These are phyloP conservation scores for Fusarium odoratissimum DNA, from an alignment of 2,329 filamentous ascomycete species.

Conservation along the genomic window DNA sequence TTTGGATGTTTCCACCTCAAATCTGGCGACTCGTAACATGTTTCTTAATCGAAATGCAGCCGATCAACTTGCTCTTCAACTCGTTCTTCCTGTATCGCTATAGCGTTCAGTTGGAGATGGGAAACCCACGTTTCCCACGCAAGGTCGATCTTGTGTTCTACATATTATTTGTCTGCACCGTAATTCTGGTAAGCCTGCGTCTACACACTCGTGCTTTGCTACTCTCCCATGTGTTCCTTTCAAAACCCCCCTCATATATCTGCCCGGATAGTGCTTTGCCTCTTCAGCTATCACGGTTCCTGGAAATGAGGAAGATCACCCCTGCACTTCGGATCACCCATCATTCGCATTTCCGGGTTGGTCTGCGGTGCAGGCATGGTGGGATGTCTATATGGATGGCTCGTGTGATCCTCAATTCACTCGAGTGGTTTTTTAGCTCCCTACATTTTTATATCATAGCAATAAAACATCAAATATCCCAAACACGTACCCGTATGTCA, in stretches of 20 bases:
- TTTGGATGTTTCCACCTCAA: conserved; percentile 64
- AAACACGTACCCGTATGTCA: conserved; percentile 12
- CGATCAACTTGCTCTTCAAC: conserved; percentile 72
- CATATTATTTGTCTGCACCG: conserved; percentile 74
- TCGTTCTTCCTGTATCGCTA: conserved; percentile 83
- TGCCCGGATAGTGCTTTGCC: conserved; percentile 78
- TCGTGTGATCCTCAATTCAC: conserved; percentile 69
- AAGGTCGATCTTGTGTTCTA: conserved; percentile 87
- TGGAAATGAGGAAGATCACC: conserved; percentile 85
- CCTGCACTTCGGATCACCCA: conserved; percentile 69
- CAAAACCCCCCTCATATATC: conserved; percentile 69
- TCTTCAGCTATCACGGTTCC: conserved; percentile 83
- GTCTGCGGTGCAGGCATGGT: conserved; percentile 78
- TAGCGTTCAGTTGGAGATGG: conserved; percentile 77
- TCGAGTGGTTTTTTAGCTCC: conserved; percentile 69
- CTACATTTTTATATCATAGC: conserved; percentile 62
- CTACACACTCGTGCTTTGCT: conserved; percentile 40
- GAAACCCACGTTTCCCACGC: conserved; percentile 76
- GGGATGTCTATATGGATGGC: conserved; percentile 79
- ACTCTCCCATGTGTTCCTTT: conserved; percentile 22
- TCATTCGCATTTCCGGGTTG: conserved; percentile 76
- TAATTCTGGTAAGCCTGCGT: conserved; percentile 79
- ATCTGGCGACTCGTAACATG: conserved; percentile 57
- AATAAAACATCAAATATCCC: conserved; percentile 35
- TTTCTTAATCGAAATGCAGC: conserved; percentile 55